Conservation (phyloP, 495 filamentous ascomycete genomes). For the Tuber brumale region DNA sequence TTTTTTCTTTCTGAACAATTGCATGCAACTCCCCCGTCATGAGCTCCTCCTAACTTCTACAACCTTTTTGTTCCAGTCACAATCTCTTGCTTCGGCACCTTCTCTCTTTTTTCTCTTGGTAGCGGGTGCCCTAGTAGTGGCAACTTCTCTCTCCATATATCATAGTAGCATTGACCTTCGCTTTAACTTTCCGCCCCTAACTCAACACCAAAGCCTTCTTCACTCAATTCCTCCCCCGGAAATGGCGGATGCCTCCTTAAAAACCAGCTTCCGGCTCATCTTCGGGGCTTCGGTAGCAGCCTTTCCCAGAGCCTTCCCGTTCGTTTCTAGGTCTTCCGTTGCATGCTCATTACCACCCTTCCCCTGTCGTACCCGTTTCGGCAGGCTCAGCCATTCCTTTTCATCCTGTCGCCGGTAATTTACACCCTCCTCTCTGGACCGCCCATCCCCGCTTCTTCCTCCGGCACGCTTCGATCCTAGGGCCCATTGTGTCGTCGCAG, state of each 20-base stretch:
- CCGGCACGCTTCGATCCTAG: conserved; percentile 92
- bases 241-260: background rate
- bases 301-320: background rate
- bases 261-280: background rate
- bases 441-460: conserved; percentile 79
- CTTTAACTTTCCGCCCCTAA: background rate
- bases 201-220: background rate
- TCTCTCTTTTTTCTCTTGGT: background rate
- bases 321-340: conserved; percentile 13
- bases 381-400: conserved; percentile 83
- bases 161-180: background rate
- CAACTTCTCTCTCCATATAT: background rate
- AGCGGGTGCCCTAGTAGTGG: background rate
- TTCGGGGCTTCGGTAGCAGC: background rate
- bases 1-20: background rate
- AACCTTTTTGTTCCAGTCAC: background rate
- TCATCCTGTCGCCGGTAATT: conserved; percentile 72
- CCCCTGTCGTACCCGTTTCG: conserved; percentile 62
- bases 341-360: conserved; percentile 52
- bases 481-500: conserved; percentile 72
- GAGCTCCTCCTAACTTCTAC: background rate
- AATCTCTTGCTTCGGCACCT: background rate
- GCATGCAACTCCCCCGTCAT: background rate
- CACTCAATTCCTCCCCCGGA: background rate
- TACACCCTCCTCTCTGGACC: conserved; percentile 75